Evolutionary conservation across 78 protist species (phyloP).

Genomic region (Diacronema lutheri): DNA sequence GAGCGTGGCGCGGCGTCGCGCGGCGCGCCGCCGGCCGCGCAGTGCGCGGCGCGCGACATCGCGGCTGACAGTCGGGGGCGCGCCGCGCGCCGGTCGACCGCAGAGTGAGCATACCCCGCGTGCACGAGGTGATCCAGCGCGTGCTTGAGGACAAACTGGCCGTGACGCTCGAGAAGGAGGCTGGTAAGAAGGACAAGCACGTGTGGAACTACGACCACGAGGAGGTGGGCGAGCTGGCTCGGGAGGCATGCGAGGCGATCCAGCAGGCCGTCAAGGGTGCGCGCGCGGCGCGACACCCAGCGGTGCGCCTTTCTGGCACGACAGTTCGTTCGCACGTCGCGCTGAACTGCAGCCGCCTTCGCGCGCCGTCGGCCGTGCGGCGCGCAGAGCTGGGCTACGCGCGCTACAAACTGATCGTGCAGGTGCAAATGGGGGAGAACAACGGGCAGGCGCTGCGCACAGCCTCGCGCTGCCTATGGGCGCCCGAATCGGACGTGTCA

Average conservation of each 20-base stretch:
- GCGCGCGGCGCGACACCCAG: not conserved
- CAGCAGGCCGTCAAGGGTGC: not conserved
- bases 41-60: no score
- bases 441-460: not conserved
- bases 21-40: no score
- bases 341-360: not conserved
- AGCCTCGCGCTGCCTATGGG: not conserved
- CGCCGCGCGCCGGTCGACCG: no score
- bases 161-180: not conserved
- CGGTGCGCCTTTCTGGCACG: no score
- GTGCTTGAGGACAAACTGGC: not conserved
- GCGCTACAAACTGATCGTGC: not conserved
- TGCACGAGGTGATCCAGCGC: not conserved
- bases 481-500: not conserved
- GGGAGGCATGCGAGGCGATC: not conserved
- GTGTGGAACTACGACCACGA: not conserved
- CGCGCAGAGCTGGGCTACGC: not conserved
- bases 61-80: no score
- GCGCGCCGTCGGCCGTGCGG: not conserved
- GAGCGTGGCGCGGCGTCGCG: no score
- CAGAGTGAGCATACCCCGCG: not conserved
- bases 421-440: not conserved
- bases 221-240: not conserved
- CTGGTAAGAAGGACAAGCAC: not conserved
- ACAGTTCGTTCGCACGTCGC: no score